A percentile compares a stretch with the other conserved stretches of the same genome.
phyloP scores from a whole-genome alignment of 192 early-diverging fungal genomes.

The Rhizoclosmatium globosum region DNA sequence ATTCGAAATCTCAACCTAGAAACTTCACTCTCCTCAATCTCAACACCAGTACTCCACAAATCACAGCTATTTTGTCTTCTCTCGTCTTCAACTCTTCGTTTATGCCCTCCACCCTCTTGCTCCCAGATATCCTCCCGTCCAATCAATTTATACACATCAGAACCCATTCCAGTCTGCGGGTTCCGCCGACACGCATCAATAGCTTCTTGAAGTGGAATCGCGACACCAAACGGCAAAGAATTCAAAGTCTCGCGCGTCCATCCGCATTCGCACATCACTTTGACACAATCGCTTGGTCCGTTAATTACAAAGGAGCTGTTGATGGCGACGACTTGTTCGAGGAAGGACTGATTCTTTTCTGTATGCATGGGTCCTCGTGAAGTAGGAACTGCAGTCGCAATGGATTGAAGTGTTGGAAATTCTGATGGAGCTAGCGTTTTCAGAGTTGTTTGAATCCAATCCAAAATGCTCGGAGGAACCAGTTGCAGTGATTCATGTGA shows the following conservation, averaged over 20 bases:
- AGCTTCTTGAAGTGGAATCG: slow-evolving; percentile 60
- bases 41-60: slow-evolving; percentile 28
- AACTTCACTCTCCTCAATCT: slow-evolving; percentile 54
- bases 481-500: background rate
- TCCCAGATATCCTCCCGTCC: slow-evolving; percentile 39
- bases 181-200: slow-evolving; percentile 57
- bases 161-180: slow-evolving; percentile 52
- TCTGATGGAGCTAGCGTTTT: background rate
- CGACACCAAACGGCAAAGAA: slow-evolving; percentile 61
- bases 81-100: background rate
- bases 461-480: background rate
- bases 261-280: slow-evolving; percentile 42
- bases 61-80: background rate
- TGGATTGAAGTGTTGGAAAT: background rate
- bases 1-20: slow-evolving; percentile 61
- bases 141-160: slow-evolving; percentile 58
- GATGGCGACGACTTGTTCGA: background rate
- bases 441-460: background rate
- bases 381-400: background rate
- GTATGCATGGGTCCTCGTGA: too few species aligned
- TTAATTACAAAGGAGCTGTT: background rate
- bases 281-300: slow-evolving; percentile 4
- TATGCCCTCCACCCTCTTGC: background rate
- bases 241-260: slow-evolving; percentile 54
- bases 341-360: background rate